Base-by-base conservation (phyloP, 2,329 filamentous ascomycete genomes). In the Colletotrichum sidae region DNA sequence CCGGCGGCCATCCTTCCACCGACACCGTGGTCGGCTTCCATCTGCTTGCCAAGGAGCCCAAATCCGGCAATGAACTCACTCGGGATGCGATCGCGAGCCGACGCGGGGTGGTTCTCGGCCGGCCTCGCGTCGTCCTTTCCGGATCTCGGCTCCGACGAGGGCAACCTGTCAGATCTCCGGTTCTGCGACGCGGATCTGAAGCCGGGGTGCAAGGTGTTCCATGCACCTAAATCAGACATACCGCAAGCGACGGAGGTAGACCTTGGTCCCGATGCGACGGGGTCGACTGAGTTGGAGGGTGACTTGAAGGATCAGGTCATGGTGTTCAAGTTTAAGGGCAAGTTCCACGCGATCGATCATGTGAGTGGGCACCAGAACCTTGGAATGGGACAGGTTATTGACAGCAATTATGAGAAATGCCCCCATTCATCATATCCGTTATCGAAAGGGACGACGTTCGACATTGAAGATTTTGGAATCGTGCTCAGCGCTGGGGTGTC, bases 381-480 rank as follows among this genome's bases (percentile, higher is more conserved):
- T 25, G 25, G 25, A 25, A 25, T 25, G 25, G n/a, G 25, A 35
- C 25, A 0, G 12, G 6, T 13, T 35, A n/a, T 44, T 42, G 33
- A 46, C 17, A 8, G 56, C 39, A 9, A 3, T 15, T 8, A 8
- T 8, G 65, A 90, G 88, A 80, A 83, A 81, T 92, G 90, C 64
- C 90, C 90, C 1, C 90, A 92, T 69, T 87, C 86, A 1, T 85
- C 88, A 0, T 92, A 85, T 62, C 89, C 90, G 0, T 81, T 92
- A 2, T 90, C 88, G 0, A 82, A 85, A 47, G 89, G 87, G 0
- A 84, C 77, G 0, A 80, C 88, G 0, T 92, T 91, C 63, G 90
- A 92, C 58, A 92, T 92, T 70, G 90, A 92, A 69, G 90, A 92
- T 66, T 92, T 92, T 72, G 90, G 90, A 0, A 77, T 90, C 2